A percentile compares a stretch with the other conserved stretches of the same genome.
phyloP scores from a whole-genome alignment of 306 rosid genomes.

The Vigna angularis region DNA sequence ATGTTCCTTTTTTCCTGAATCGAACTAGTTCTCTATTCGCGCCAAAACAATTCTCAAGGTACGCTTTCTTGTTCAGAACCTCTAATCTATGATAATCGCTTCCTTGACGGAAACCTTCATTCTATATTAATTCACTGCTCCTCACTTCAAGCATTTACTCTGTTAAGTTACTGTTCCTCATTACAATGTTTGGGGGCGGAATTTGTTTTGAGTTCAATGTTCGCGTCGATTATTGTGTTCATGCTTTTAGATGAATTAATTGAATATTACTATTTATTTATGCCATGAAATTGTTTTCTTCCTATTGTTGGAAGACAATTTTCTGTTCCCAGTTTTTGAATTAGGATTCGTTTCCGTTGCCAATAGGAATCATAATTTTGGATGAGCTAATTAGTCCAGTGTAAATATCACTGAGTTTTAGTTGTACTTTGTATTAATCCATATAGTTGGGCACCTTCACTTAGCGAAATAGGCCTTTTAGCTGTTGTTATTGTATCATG shows the following conservation, averaged over 20 bases:
- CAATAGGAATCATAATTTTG: conserved; percentile 21
- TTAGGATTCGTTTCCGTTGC: neutral
- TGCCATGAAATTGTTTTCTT: too few relatives aligned
- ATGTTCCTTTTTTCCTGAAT: neutral
- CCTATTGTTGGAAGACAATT: neutral
- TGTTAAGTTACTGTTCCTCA: neutral
- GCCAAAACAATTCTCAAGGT: conserved; percentile 30
- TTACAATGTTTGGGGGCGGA: neutral
- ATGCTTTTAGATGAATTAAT: neutral
- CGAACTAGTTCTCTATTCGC: neutral
- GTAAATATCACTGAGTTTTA: neutral
- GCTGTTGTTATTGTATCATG: neutral
- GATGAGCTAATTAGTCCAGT: neutral
- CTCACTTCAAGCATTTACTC: neutral
- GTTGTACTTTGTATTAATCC: neutral
- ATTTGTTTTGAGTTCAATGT: neutral
- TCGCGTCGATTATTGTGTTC: neutral
- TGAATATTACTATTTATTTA: neutral
- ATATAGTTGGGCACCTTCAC: neutral
- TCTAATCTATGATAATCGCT: neutral
- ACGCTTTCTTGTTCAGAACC: neutral
- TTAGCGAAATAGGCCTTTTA: too few relatives aligned
- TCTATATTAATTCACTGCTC: neutral
- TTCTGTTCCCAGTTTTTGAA: neutral
- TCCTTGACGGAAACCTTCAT: neutral